Base-by-base conservation (phyloP, 2,329 filamentous ascomycete species). In the Colletotrichum coccodes region DNA sequence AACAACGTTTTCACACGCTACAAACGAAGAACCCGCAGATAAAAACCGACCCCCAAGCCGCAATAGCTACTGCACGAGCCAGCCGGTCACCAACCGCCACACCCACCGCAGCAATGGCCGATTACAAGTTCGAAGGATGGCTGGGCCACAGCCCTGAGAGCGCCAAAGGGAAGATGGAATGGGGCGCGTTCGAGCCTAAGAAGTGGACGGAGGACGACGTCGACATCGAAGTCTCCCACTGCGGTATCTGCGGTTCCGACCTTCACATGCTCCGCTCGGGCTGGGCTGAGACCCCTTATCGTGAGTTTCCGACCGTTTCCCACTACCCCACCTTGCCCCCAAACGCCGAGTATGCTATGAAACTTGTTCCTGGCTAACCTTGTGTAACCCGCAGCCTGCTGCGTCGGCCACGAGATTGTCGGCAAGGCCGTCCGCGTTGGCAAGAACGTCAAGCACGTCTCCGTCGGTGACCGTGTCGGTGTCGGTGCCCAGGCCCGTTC, bases 401-500 rank as follows among this genome's bases (percentile, higher is more conserved):
- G 87, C 47, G 87, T 90, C 30, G 90, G 89, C 61, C 90, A 92
- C 76, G 90, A 92, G 73, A 91, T 92, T 50, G 84, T 91, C 70
- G 90, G 90, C 50, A 85, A 80, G 7, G 86, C 85, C 7, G 84
- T 87, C 28, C 85, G 85, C 32, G 81, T 90, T 42, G 89, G 88
- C 38, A 79, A 79, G 28, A 75, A 83, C 52, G 83, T 83, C 14
- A 71, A 71, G 61, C 75, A 82, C 52, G 83, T 92, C 77, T 83
- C 86, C 59, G 74, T 91, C 36, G 90, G 91, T 50, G 89, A 92
- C 75, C 85, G 89, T 36, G 89, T 91, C 30, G 87, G 88, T 46
- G 84, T 91, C 11, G 90, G 90, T 60, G 88, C 89, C 3, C 89
- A 91, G 74, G 84, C 82, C 38, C 82, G 82, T 63, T 83, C 86